Evolutionary conservation across 169 alveolate genomes (phyloP), one percentile per base, ranked within the genome.

Genomic region (Plasmodium gonderi): DNA sequence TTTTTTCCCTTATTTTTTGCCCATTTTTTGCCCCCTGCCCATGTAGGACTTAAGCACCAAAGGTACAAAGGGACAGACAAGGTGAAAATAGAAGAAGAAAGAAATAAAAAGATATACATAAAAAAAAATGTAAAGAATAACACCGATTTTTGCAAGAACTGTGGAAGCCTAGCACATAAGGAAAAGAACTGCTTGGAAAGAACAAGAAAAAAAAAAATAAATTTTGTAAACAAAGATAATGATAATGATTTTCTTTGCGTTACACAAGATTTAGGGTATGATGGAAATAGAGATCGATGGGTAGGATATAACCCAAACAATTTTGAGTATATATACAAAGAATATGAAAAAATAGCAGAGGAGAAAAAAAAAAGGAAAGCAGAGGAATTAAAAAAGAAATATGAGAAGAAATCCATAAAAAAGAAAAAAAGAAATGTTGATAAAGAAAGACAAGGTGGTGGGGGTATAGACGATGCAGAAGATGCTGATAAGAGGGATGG

Each of bases 91-190:
- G 95, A 95, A 29, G 80, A 81, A 40, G 92, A 83, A 68, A 38
- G 94, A 40, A 82, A 68, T 68, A 85, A 94, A 96, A 98, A 29
- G 96, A 91, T 60, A 42, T 81, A 23, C 54, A 77, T 31, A 78
- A 94, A 42, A 78, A 94, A 42, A 90, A 80, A 42, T 92, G 95
- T 36, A 40, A 95, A 2, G 97, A 97, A 91, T 98, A 95, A 94
- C 83, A 99, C 90, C 83, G 99, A 99, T 2, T 99, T 99, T n/a
- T 99, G 99, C 75, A 97, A 97, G 68, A 99, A 99, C 95, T 99
- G 99, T 96, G 99, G 99, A 9, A 99, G 99, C 6, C 95, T 96
- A 91, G 98, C 99, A 40, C 99, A 99, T 94, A 96, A 96, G 82
- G 98, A 97, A 81, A 98, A 98, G 96, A 98, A 96, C 79, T 99